Conservation (phyloP, 805 yeast genomes). For the Saccharomycopsis vini region DNA sequence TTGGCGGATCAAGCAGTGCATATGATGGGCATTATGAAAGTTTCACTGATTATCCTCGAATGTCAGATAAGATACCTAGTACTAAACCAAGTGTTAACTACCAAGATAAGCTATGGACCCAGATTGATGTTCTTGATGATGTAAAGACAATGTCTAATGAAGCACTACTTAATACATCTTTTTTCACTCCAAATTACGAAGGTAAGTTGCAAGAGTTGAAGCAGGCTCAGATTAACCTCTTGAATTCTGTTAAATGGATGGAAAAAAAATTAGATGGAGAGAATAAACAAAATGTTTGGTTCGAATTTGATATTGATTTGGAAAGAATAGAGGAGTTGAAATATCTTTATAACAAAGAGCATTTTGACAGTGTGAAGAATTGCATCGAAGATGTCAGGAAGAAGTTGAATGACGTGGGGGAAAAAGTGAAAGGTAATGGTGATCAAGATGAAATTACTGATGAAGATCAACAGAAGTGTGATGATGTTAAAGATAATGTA, state of each 20-base stretch:
- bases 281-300: constrained; percentile 16
- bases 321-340: constrained; percentile 16
- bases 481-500: no score
- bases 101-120: constrained; percentile 80
- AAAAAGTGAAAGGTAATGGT: constrained; percentile 6
- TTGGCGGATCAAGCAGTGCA: not conserved
- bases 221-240: constrained; percentile 11
- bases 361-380: constrained; percentile 12
- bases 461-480: no score
- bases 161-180: constrained; percentile 35
- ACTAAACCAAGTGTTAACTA: constrained; percentile 52
- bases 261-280: constrained; percentile 13
- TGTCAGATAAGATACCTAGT: constrained; percentile 41
- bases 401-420: constrained; percentile 8
- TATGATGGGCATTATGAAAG: no score
- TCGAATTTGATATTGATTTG: constrained; percentile 18
- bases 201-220: constrained; percentile 16
- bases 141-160: constrained; percentile 51
- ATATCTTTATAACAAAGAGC: constrained; percentile 14
- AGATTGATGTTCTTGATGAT: constrained; percentile 76
- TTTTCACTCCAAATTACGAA: constrained; percentile 36
- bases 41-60: constrained; percentile 15
- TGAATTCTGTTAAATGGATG: constrained; percentile 12
- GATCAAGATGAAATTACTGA: not conserved
- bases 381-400: constrained; percentile 13